phyloP scores from a whole-genome alignment of 495 filamentous ascomycete species.

The Saxophila tyrrhenica region DNA sequence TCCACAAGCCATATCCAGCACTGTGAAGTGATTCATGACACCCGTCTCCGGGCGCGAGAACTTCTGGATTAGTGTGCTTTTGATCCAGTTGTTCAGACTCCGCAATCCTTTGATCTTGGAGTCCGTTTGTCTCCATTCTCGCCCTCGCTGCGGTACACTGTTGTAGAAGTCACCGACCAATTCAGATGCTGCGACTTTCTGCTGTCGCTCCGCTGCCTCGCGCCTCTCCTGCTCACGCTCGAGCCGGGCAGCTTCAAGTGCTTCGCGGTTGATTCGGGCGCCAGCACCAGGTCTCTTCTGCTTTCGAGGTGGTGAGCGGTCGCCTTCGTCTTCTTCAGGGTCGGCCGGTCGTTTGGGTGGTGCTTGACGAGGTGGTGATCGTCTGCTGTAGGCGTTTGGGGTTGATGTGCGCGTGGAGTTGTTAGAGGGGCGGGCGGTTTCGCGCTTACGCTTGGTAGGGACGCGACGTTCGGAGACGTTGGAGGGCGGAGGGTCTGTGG shows the following conservation, averaged over 20 bases:
- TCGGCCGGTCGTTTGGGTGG: not conserved
- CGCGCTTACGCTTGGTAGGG: constrained; percentile 16
- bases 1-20: constrained; percentile 90
- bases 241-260: constrained; percentile 54
- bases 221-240: constrained; percentile 43
- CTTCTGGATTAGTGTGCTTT: constrained; percentile 91
- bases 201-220: constrained; percentile 28
- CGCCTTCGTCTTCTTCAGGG: constrained; percentile 6
- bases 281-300: constrained; percentile 80
- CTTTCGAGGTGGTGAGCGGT: constrained; percentile 45
- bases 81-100: constrained; percentile 97
- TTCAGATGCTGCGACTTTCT: constrained; percentile 38
- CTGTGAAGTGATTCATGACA: constrained; percentile 22
- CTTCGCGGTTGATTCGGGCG: constrained; percentile 59
- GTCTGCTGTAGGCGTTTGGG: constrained; percentile 16
- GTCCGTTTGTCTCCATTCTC: constrained; percentile 88
- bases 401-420: constrained; percentile 10
- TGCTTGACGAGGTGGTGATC: constrained; percentile 21
- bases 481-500: constrained; percentile 2
- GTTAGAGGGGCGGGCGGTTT: constrained; percentile 4
- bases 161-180: constrained; percentile 92
- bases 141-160: constrained; percentile 79
- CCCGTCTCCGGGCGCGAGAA: constrained; percentile 69
- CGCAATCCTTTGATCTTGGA: constrained; percentile 88
- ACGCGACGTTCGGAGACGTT: constrained; percentile 11